Conservation (phyloP, 805 yeast genomes). For the Blastobotrys americana region DNA sequence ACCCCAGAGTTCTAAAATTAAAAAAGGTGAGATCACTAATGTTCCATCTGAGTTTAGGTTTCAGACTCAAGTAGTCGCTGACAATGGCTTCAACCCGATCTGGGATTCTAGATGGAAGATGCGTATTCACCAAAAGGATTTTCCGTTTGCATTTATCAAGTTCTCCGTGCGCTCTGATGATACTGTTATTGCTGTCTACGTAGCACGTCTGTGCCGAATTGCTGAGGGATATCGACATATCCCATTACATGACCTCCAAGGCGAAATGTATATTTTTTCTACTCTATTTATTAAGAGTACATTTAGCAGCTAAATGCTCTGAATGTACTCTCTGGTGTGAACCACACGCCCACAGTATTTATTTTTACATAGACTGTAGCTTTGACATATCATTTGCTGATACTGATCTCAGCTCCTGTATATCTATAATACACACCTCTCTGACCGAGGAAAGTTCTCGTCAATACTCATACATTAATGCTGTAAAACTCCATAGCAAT, state of each 20-base stretch:
- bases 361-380: background rate
- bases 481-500: too few relatives aligned
- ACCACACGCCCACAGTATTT: background rate
- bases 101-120: slow-evolving; percentile 61
- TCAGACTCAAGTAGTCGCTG: slow-evolving; percentile 14
- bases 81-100: slow-evolving; percentile 81
- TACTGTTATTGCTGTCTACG: slow-evolving; percentile 48
- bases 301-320: background rate
- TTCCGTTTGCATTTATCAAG: slow-evolving; percentile 32
- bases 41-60: slow-evolving; percentile 9
- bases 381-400: background rate
- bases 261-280: slow-evolving; percentile 67
- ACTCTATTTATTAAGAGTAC: slow-evolving; percentile 40
- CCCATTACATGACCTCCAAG: slow-evolving; percentile 67
- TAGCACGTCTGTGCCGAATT: slow-evolving; percentile 54
- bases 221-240: slow-evolving; percentile 77
- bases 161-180: slow-evolving; percentile 31
- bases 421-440: slow-evolving; percentile 4
- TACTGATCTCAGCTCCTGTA: background rate
- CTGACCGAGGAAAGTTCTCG: too few relatives aligned
- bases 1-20: background rate
- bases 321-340: background rate
- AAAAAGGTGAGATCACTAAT: slow-evolving; percentile 1
- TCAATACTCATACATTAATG: slow-evolving; percentile 1
- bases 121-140: slow-evolving; percentile 27